Evolutionary conservation across 164 flowering plant species (phyloP), one percentile per base, ranked within the genome.

Genomic region (Amborella trichopoda): DNA sequence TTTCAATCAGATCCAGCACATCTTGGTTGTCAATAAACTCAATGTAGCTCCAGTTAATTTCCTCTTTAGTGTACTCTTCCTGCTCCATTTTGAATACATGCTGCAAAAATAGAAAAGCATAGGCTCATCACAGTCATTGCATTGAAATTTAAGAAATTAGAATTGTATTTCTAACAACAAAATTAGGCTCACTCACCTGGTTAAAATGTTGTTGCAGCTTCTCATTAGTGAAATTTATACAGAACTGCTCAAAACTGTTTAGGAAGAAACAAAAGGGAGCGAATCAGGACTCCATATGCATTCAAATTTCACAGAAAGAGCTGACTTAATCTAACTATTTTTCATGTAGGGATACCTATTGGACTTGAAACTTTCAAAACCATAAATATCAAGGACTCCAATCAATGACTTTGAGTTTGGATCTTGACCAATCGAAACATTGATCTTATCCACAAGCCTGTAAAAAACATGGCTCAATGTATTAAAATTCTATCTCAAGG

Each of bases 31-130:
- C 98, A 46, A 91, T 80, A 63, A 91, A 91, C 65, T 91, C 98
- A 45, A 91, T 80, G 70, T 91, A 91, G 75, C 98, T 91, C 98
- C 98, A 91, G 44, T 83, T 60, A 32, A 91, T 91, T 54, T 83
- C 77, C 62, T 91, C 98, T 59, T 81, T 87, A 12, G 88, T 70
- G 57, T 91, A 91, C 55, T 91, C 98, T 70, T 91, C 98, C 64
- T 91, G 98, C 70, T 91, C 98, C 96, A 83, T 91, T 64, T 91
- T 91, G 45, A 91, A 91, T 13, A 91, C 98, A 61, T 91, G 94
- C 98, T 90, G 87, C 67, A 58, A 49, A 52, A 16, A 67, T 34
- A 23, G 39, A 46, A 34, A n/a, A n/a, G n/a, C n/a, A n/a, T n/a
- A n/a, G n/a, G n/a, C n/a, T n/a, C n/a, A n/a, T n/a, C n/a, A n/a